Conservation (phyloP, 306 rosid genomes). For the Citrullus mucosospermus region DNA sequence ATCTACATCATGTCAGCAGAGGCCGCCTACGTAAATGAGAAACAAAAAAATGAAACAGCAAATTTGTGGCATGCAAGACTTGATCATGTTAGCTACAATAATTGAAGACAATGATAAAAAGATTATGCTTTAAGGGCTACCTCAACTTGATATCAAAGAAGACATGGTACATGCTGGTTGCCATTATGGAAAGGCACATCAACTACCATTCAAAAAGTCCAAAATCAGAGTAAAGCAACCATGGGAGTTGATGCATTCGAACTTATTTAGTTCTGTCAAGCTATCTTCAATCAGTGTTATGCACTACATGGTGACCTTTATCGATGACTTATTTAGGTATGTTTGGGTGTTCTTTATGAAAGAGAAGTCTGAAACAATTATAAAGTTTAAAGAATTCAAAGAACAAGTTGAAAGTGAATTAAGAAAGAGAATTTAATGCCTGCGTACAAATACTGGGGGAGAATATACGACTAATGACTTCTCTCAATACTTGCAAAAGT, state of each 20-base stretch:
- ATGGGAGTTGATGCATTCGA: neutral
- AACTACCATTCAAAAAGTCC: neutral
- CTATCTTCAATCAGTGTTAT: too few relatives aligned
- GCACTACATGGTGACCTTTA: neutral
- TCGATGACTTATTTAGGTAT: neutral
- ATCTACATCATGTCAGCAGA: too few relatives aligned
- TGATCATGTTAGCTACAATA: neutral
- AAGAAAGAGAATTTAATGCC: neutral
- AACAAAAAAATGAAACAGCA: neutral
- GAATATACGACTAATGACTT: neutral
- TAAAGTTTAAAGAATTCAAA: too few relatives aligned
- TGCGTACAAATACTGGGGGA: neutral
- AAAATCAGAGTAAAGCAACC: neutral
- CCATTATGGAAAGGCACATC: neutral
- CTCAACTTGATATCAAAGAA: neutral
- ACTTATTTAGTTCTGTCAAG: neutral
- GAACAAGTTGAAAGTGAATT: neutral
- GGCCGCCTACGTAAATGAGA: neutral
- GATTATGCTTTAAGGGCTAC: neutral
- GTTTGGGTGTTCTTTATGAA: neutral
- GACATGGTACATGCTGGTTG: neutral
- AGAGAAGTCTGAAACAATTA: too few relatives aligned
- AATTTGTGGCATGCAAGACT: neutral
- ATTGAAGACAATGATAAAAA: conserved; percentile 2
- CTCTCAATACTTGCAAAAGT: neutral